Evolutionary conservation across 2,329 filamentous ascomycete genomes (phyloP).

Genomic region (Neophaeococcomyces aloes): DNA sequence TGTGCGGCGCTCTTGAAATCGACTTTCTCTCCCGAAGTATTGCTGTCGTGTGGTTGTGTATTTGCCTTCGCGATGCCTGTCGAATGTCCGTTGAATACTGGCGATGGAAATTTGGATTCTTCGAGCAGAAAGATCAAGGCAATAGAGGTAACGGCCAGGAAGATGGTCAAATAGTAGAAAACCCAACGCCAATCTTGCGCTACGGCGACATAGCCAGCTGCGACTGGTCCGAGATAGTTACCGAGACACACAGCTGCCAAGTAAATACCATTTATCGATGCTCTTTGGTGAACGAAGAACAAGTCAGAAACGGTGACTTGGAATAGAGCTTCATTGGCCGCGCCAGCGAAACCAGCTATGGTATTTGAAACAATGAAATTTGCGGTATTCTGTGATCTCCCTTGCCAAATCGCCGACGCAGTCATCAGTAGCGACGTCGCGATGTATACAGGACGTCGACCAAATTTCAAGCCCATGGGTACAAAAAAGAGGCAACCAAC

Average conservation of each 20-base stretch:
- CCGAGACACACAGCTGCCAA: constrained; percentile 32
- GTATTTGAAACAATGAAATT: constrained; percentile 35
- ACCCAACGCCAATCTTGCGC: constrained; percentile 28
- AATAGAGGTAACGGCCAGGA: constrained; percentile 23
- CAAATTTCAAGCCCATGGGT: constrained; percentile 34
- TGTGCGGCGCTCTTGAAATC: background rate
- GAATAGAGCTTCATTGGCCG: constrained; percentile 33
- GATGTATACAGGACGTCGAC: constrained; percentile 34
- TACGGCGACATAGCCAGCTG: constrained; percentile 27
- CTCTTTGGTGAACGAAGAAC: constrained; percentile 43
- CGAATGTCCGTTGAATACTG: constrained; percentile 15
- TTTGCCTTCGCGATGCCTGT: background rate
- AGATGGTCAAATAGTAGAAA: constrained; percentile 28
- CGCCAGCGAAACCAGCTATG: constrained; percentile 33
- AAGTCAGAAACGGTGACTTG: constrained; percentile 37
- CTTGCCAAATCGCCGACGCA: constrained; percentile 30
- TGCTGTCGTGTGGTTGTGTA: background rate
- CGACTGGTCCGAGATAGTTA: constrained; percentile 29
- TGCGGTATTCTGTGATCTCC: constrained; percentile 29
- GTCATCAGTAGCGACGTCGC: constrained; percentile 30
- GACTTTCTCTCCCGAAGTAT: background rate
- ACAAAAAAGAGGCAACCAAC: constrained; percentile 33
- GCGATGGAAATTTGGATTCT: constrained; percentile 27
- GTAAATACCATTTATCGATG: constrained; percentile 42
- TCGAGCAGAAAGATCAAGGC: constrained; percentile 29